Evolutionary conservation across 345 rosid species (phyloP).

Genomic region (Eucalyptus viminalis): DNA sequence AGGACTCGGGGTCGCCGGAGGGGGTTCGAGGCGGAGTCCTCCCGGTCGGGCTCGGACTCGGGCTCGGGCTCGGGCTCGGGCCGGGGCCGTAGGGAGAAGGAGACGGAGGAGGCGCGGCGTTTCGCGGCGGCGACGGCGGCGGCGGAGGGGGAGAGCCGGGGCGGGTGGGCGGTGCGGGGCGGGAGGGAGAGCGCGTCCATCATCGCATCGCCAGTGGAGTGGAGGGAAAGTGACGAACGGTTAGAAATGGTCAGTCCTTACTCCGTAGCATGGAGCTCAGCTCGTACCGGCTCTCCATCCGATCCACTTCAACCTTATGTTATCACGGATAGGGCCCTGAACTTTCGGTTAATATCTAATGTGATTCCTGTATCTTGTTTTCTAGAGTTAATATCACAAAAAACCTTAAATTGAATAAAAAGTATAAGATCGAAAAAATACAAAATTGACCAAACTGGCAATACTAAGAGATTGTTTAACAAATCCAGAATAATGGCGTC

Average conservation of each 20-base stretch:
- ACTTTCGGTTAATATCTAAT: not conserved
- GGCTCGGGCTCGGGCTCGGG: slow-evolving; percentile 5
- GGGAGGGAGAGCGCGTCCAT: slow-evolving; percentile 12
- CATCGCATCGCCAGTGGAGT: not conserved
- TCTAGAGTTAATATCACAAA: no score
- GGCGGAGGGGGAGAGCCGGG: not conserved
- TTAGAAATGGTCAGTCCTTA: not conserved
- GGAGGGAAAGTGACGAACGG: not conserved
- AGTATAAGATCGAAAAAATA: no score
- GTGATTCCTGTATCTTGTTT: not conserved
- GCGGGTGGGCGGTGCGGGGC: slow-evolving; percentile 2
- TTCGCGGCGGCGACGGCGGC: not conserved
- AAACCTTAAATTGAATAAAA: no score
- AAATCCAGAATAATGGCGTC: accelerated
- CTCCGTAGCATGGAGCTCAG: not conserved
- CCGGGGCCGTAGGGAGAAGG: slow-evolving; percentile 31
- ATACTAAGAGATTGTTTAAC: no score
- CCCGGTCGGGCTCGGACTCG: not conserved
- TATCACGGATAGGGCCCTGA: not conserved
- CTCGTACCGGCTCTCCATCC: not conserved
- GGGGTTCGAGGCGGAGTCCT: not conserved
- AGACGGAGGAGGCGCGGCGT: slow-evolving; percentile 1
- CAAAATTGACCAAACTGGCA: accelerated
- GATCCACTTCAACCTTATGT: not conserved
- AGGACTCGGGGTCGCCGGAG: slow-evolving; percentile 60